Evolutionary conservation across 495 filamentous ascomycete species (phyloP).

Genomic region (Daldinia grandis): DNA sequence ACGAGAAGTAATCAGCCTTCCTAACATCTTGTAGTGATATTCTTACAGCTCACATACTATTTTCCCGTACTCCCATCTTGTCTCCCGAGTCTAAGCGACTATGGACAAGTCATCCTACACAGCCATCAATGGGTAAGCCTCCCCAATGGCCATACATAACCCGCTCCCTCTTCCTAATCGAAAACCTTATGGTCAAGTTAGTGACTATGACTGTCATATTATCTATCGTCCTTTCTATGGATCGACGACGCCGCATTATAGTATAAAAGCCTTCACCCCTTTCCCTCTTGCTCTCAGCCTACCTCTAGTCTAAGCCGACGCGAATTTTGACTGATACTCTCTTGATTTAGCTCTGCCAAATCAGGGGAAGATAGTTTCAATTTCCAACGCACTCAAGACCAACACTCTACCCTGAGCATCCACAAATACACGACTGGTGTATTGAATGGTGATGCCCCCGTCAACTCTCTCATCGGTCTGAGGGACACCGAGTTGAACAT

Average conservation of each 20-base stretch:
- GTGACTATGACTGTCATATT: neutral
- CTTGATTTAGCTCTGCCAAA: neutral
- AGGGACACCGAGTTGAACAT: neutral
- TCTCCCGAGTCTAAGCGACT: neutral
- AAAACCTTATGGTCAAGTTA: neutral
- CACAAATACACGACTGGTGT: neutral
- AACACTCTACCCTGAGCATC: neutral
- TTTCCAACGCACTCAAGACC: neutral
- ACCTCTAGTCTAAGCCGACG: neutral
- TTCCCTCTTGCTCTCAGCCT: neutral
- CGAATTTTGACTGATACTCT: neutral
- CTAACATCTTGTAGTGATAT: neutral
- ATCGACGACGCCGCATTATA: neutral
- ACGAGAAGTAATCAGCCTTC: neutral
- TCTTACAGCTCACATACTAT: neutral
- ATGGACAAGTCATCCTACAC: neutral
- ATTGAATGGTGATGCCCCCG: conserved; percentile 2
- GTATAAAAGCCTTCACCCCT: neutral
- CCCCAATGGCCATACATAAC: neutral
- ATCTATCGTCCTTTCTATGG: neutral
- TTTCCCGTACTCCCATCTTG: neutral
- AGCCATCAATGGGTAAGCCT: neutral
- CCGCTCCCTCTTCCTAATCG: neutral
- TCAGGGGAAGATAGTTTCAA: neutral
- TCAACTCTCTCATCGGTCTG: conserved; percentile 12